phyloP scores from a whole-genome alignment of 148 eudicot genomes.

The Bassia scoparia region DNA sequence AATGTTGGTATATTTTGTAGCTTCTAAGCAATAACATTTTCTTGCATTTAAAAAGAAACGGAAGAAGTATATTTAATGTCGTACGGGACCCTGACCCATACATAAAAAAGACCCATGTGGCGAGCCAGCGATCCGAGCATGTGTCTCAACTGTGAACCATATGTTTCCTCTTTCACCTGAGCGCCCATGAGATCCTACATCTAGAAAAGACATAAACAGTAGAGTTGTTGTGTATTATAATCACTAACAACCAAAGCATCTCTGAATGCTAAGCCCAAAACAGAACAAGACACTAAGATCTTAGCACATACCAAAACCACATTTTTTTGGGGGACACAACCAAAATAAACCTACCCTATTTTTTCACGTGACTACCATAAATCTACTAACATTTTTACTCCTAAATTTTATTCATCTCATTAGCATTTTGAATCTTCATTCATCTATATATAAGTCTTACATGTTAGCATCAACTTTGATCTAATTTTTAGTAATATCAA shows the following conservation, averaged over 20 bases:
- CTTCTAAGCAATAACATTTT: too few relatives aligned
- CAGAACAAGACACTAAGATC: not conserved
- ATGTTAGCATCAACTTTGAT: too few relatives aligned
- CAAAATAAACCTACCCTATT: not conserved
- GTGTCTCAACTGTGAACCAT: not conserved
- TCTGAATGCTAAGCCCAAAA: slow-evolving; percentile 3
- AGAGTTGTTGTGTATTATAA: not conserved
- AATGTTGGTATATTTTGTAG: too few relatives aligned
- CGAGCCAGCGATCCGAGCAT: slow-evolving; percentile 8
- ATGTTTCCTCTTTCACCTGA: not conserved
- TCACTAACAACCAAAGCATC: slow-evolving; percentile 1
- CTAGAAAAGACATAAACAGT: not conserved
- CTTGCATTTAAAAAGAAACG: too few relatives aligned
- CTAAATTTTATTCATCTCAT: not conserved
- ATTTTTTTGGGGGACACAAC: too few relatives aligned
- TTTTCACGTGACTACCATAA: slow-evolving; percentile 13
- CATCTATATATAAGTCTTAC: not conserved
- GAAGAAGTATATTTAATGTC: too few relatives aligned
- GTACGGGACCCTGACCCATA: too few relatives aligned
- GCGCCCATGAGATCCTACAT: slow-evolving; percentile 5
- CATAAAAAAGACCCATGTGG: slow-evolving; percentile 2
- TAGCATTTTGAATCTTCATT: not conserved
- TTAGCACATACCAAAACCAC: not conserved
- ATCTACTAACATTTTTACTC: not conserved
- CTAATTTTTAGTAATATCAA: not conserved